A percentile compares a stretch with the other conserved stretches of the same genome.
These are phyloP conservation scores for Rubroboletus satanas DNA, from an alignment of 768 basidiomycete species.

Conservation along the genomic window DNA sequence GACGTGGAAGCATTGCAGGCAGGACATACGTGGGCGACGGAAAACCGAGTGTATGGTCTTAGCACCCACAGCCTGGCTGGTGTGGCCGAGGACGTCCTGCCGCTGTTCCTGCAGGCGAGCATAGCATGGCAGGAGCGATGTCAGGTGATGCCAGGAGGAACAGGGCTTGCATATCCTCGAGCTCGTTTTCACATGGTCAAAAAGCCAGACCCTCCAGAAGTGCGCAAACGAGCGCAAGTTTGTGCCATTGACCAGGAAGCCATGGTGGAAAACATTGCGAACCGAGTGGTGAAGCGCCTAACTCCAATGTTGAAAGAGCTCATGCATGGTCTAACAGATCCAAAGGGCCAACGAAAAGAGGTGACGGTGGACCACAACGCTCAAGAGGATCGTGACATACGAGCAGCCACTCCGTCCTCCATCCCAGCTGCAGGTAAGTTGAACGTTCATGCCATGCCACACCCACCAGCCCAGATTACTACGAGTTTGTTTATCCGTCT, in stretches of 20 bases:
- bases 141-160: not conserved
- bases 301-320: not conserved
- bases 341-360: too few species aligned
- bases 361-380: too few species aligned
- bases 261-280: not conserved
- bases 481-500: too few species aligned
- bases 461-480: too few species aligned
- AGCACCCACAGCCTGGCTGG: not conserved
- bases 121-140: not conserved
- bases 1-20: not conserved
- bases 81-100: not conserved
- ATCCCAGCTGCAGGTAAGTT: too few species aligned
- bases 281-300: not conserved
- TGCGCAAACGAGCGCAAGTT: not conserved
- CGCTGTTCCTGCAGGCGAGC: constrained; percentile 1
- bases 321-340: not conserved
- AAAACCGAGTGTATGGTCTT: not conserved
- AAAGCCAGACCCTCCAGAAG: not conserved
- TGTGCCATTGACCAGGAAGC: not conserved
- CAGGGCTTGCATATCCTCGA: not conserved
- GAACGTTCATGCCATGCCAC: too few species aligned
- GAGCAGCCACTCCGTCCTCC: too few species aligned
- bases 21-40: not conserved
- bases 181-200: not conserved
- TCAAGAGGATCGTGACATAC: too few species aligned